Evolutionary conservation across 164 flowering plant species (phyloP), one percentile per base, ranked within the genome.

Genomic region (Piper longum): DNA sequence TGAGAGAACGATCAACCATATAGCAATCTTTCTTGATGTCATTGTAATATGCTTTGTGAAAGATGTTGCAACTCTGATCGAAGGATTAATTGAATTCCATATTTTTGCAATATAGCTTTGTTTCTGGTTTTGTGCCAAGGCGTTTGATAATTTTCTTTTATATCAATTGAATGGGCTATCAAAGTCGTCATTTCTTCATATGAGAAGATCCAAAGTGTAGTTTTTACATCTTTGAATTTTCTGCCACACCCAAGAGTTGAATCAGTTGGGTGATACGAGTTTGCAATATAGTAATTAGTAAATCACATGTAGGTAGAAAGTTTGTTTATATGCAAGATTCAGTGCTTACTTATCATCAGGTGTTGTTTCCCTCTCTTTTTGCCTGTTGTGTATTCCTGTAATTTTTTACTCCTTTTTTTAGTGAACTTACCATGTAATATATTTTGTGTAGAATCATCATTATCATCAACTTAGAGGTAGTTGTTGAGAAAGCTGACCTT

Each of bases 381-480:
- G 57, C 4, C 39, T 65, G 11, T 17, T 44, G 0, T n/a, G 5
- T 39, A 4, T 52, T 63, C 8, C 41, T 16, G 11, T 43, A 39
- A 7, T 4, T 40, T 26, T 45, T 61, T 45, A 5, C 5, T 36
- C 16, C 14, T 52, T 3, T 52, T 36, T 51, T 18, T 39, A 26
- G 36, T 39, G 4, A 4, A 9, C 19, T 63, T 7, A 48, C 48
- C 11, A 44, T 11, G 48, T 48, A 9, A 48, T 48, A 14, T 48
- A 5, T 48, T 48, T 13, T 41, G 41, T 54, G 61, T 84, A 95
- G 99, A 83, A 88, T 95, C 60, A 83, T 95, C 54, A 83, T 95
- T 19, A 78, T 95, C 56, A 66, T 82, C 41, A 85, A 86, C 51
- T 56, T 95, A 77, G 82, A 78, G 16, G 82, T 95, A 54, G 60